Conservation (phyloP, 805 yeast species). For the Candida sonorensis region DNA sequence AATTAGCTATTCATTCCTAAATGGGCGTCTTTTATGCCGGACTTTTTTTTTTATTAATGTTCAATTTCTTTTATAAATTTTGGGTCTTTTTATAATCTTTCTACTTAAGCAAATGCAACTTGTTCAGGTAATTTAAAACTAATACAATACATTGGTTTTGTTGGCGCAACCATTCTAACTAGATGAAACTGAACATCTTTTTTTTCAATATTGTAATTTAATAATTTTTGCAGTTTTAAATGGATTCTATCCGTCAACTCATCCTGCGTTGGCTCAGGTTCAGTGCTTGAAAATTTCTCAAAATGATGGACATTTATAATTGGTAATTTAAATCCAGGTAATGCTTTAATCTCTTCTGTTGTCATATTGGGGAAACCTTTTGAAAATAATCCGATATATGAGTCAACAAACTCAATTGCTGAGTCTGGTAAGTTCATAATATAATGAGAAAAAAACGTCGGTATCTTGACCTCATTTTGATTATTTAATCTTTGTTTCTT, state of each 20-base stretch:
- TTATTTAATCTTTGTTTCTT: constrained; percentile 12
- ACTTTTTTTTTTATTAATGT: no score
- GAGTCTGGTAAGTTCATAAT: constrained; percentile 96
- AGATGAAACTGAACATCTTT: constrained; percentile 58
- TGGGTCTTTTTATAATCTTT: no score
- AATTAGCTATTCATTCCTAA: no score
- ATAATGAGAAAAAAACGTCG: constrained; percentile 58
- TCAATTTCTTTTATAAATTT: no score
- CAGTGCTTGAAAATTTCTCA: constrained; percentile 76
- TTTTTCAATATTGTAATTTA: constrained; percentile 42
- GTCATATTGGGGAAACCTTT: constrained; percentile 30
- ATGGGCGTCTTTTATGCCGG: no score
- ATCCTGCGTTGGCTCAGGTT: constrained; percentile 63
- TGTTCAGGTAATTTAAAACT: constrained; percentile 66
- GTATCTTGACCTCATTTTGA: constrained; percentile 33
- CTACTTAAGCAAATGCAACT: constrained; percentile 41
- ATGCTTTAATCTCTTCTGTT: constrained; percentile 25
- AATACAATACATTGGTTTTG: constrained; percentile 93
- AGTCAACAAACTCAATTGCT: constrained; percentile 76
- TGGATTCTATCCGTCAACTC: constrained; percentile 64
- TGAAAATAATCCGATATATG: constrained; percentile 66
- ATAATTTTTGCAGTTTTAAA: constrained; percentile 37
- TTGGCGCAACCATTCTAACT: constrained; percentile 93
- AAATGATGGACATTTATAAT: constrained; percentile 85
- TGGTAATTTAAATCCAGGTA: constrained; percentile 57